phyloP scores from a whole-genome alignment of 441 rosid species.

The Eruca vesicaria region DNA sequence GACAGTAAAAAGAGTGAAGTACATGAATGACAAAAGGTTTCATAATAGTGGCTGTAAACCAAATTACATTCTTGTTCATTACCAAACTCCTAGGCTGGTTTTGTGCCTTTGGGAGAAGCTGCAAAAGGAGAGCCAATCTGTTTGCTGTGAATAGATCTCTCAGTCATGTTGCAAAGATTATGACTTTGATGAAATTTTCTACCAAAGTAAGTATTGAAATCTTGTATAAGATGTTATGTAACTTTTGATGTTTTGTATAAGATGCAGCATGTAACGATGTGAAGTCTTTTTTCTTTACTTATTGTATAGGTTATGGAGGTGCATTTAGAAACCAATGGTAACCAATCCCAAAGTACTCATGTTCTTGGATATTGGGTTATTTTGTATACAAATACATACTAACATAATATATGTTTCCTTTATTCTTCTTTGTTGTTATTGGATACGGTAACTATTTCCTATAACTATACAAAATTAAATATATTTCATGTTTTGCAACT shows the following conservation, averaged over 20 bases:
- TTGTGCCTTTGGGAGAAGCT: constrained; percentile 89
- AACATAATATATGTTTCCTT: too few species aligned
- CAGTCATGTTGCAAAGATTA: background rate
- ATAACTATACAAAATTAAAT: too few species aligned
- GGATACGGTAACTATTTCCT: too few species aligned
- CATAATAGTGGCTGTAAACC: constrained; percentile 72
- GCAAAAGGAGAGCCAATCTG: constrained; percentile 58
- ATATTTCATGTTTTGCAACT: too few species aligned
- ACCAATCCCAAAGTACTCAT: too few species aligned
- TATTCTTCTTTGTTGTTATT: too few species aligned
- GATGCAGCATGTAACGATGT: background rate
- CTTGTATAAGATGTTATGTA: background rate
- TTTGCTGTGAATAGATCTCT: constrained; percentile 65
- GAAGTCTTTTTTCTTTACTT: background rate
- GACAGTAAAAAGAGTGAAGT: constrained; percentile 55
- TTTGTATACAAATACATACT: too few species aligned
- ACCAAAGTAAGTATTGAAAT: background rate
- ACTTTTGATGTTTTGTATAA: background rate
- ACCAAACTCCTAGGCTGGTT: constrained; percentile 74
- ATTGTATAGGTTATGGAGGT: too few species aligned
- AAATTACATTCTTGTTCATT: constrained; percentile 77
- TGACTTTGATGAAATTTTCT: background rate
- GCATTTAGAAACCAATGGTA: too few species aligned
- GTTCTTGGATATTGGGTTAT: too few species aligned
- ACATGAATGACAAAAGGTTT: constrained; percentile 65